A percentile compares a stretch with the other conserved stretches of the same genome.
phyloP scores from a whole-genome alignment of 768 basidiomycete genomes.

The Kwoniella dejecticola region DNA sequence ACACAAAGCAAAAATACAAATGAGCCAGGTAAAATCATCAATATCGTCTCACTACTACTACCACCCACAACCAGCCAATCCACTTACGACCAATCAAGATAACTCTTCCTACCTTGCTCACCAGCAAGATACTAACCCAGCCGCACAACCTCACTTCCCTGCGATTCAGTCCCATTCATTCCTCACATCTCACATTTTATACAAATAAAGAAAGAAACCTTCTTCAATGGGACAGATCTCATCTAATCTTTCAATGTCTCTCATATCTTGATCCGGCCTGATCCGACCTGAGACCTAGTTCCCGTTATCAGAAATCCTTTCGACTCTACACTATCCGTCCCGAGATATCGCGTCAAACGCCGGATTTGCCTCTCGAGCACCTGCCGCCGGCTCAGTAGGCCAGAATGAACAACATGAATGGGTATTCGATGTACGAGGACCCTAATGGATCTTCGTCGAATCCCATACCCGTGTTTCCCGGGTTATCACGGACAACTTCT shows the following conservation, averaged over 20 bases:
- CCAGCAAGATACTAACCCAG: background rate
- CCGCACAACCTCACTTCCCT: background rate
- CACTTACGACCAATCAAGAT: background rate
- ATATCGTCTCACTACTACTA: background rate
- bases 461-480: background rate
- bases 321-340: too few species aligned
- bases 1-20: background rate
- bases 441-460: slow-evolving; percentile 9
- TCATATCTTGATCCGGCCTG: slow-evolving; percentile 9
- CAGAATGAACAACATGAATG: slow-evolving; percentile 9
- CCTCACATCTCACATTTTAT: background rate
- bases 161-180: background rate
- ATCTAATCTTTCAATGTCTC: slow-evolving; percentile 2
- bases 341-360: too few species aligned
- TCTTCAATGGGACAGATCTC: background rate
- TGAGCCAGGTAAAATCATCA: background rate
- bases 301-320: background rate
- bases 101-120: background rate
- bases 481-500: slow-evolving; percentile 11
- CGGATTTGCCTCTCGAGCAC: too few species aligned
- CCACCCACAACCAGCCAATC: background rate
- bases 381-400: too few species aligned
- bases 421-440: slow-evolving; percentile 7
- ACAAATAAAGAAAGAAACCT: slow-evolving; percentile 7
- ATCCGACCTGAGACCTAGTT: background rate